Evolutionary conservation across 164 flowering plant genomes (phyloP).

Genomic region (Sextonia rubra): DNA sequence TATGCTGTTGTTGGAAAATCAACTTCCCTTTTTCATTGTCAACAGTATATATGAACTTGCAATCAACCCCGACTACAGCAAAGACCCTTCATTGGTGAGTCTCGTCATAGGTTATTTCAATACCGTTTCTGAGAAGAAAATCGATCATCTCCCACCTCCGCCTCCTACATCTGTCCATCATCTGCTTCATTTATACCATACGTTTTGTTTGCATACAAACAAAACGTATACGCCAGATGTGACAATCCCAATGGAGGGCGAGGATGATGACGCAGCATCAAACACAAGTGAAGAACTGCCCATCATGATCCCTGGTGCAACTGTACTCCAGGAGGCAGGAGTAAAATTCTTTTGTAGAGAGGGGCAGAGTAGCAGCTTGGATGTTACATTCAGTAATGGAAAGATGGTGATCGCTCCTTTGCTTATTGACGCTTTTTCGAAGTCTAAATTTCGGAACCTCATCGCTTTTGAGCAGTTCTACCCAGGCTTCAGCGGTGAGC

Average conservation of each 20-base stretch:
- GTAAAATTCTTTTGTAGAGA: background rate
- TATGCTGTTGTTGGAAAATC: constrained; percentile 9
- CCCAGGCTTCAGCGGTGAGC: background rate
- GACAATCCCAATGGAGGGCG: background rate
- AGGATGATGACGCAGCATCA: background rate
- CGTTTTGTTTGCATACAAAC: background rate
- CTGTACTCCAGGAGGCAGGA: background rate
- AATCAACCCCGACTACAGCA: background rate
- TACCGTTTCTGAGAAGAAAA: background rate
- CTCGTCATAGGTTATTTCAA: background rate
- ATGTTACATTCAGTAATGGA: constrained; percentile 25
- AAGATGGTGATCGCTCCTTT: constrained; percentile 28
- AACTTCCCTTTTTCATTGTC: constrained; percentile 13
- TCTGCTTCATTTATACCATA: background rate
- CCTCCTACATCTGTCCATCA: background rate
- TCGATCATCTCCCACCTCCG: background rate
- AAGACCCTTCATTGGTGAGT: background rate
- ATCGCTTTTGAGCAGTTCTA: constrained; percentile 22
- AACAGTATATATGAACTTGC: background rate
- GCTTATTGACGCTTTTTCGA: constrained; percentile 4
- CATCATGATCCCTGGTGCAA: background rate
- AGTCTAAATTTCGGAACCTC: constrained; percentile 26
- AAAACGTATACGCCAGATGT: background rate
- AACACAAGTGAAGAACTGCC: background rate
- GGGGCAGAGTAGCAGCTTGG: constrained; percentile 15